Conservation (phyloP, 225 moss, liverwort and hornwort genomes). For the Pseudisothecium myosuroides region DNA sequence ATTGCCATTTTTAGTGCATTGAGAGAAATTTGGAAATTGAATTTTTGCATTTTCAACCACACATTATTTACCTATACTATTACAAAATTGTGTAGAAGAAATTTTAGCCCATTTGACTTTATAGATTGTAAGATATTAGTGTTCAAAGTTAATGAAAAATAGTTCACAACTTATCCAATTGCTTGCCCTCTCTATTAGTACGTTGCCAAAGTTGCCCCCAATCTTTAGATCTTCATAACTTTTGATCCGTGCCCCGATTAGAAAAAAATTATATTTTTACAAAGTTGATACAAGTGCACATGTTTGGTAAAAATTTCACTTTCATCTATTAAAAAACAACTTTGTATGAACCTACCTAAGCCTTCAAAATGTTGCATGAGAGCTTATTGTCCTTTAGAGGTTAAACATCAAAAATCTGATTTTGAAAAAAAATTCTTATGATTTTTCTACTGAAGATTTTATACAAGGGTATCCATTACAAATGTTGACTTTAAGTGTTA, state of each 20-base stretch:
- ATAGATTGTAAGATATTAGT: not conserved
- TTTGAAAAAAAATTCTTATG: not conserved
- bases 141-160: not conserved
- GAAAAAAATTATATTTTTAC: not conserved
- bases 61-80: not conserved
- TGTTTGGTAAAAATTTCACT: not conserved
- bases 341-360: not conserved
- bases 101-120: not conserved
- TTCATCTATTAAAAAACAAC: not conserved
- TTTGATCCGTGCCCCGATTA: rapidly evolving
- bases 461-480: not conserved
- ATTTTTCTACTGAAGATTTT: not conserved
- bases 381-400: not conserved
- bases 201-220: rapidly evolving
- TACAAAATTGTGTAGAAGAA: not conserved
- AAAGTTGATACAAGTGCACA: rapidly evolving
- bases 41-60: not conserved
- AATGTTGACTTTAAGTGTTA: not conserved
- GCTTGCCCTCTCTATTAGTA: too few species aligned
- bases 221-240: not conserved
- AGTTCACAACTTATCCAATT: not conserved
- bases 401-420: not conserved
- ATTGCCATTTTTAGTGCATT: not conserved
- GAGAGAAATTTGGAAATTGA: not conserved
- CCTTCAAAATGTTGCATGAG: not conserved